Evolutionary conservation across 2,329 filamentous ascomycete genomes (phyloP).

Genomic region (Trichophyton verrucosum): DNA sequence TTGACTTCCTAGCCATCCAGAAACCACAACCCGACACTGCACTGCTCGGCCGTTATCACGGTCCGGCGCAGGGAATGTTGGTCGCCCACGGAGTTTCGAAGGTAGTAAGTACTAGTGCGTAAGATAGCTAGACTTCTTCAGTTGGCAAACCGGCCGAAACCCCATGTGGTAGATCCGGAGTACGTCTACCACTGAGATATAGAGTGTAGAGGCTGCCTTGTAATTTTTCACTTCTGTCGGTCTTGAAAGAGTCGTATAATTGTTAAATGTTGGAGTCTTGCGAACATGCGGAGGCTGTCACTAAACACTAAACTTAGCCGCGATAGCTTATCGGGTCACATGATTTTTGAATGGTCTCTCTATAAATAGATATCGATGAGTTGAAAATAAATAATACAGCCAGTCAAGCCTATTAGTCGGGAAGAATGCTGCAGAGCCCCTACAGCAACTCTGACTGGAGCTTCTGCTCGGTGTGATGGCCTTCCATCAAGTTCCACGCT

Average conservation of each 20-base stretch:
- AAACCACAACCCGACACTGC: neutral
- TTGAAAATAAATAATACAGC: neutral
- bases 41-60: neutral
- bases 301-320: neutral
- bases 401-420: too few species aligned
- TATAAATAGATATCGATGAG: neutral
- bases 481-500: conserved; percentile 61
- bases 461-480: conserved; percentile 17
- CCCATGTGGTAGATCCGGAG: neutral
- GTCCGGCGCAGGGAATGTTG: neutral
- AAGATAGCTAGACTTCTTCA: neutral
- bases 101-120: neutral
- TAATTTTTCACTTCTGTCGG: neutral
- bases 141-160: neutral
- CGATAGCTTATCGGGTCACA: neutral
- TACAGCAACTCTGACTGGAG: conserved; percentile 2
- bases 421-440: neutral
- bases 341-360: neutral
- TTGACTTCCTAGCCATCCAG: conserved; percentile 53
- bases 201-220: neutral
- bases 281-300: neutral
- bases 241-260: neutral
- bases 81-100: neutral
- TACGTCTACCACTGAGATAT: neutral
- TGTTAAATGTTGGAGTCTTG: neutral